A percentile compares a stretch with the other conserved stretches of the same genome.
These are phyloP conservation scores for Fraxinus americana DNA, from an alignment of 257 asterid species.

Conservation along the genomic window DNA sequence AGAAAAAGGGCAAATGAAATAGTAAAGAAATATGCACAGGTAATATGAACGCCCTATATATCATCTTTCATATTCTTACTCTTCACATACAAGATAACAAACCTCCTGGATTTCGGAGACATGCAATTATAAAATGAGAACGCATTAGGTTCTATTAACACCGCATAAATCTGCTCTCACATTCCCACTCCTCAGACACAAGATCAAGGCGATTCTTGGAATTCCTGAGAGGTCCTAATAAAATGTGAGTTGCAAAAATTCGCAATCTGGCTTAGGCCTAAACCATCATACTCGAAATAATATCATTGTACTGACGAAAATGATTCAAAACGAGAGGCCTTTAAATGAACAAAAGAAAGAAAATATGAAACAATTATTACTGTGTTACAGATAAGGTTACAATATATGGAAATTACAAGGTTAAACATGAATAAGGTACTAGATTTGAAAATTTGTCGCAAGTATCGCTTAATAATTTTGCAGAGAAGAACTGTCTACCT, in stretches of 20 bases:
- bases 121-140: not conserved
- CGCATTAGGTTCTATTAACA: not conserved
- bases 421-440: not conserved
- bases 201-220: not conserved
- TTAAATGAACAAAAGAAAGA: too few relatives aligned
- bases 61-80: not conserved
- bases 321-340: too few relatives aligned
- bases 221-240: not conserved
- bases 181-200: not conserved
- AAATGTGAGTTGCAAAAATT: not conserved
- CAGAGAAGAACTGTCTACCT: slow-evolving; percentile 30
- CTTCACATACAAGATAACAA: too few relatives aligned
- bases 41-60: too few relatives aligned
- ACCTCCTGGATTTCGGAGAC: not conserved
- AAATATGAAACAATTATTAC: not conserved
- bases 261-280: not conserved
- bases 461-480: slow-evolving; percentile 11
- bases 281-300: not conserved
- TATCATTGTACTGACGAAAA: too few relatives aligned
- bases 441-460: not conserved
- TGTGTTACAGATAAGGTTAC: not conserved
- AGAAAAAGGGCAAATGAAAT: too few relatives aligned
- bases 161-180: not conserved
- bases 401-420: not conserved
- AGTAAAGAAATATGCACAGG: too few relatives aligned